Base-by-base conservation (phyloP, 805 yeast genomes). In the Candida maltosa region DNA sequence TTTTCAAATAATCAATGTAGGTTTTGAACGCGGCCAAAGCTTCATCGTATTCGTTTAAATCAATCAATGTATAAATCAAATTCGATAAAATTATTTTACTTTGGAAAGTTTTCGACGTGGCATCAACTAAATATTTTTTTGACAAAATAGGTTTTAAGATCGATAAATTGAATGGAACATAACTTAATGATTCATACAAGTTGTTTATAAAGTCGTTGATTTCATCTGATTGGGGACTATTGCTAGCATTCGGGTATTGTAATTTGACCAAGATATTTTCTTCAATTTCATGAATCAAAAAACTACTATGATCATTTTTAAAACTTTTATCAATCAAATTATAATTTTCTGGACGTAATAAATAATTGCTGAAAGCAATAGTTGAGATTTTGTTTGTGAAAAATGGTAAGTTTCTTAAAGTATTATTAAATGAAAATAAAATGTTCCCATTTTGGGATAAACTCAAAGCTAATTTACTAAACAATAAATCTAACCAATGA, bases 11-110 rank as follows among this genome's bases (percentile, higher is more conserved):
- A 15, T 48, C 41, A 6, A 51, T 44, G 39, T 56, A 67, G 1
- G 72, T 65, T 22, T 57, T 58, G 37, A 66, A 58, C 0, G 70
- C 70, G 6, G 69, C 69, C 34, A 60, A 49, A 1, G 73, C 73
- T 41, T 68, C 73, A 38, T 68, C 73, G 39, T 53, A 61, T 38
- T 67, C 70, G 6, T 51, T 45, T 32, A 55, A 43, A 12, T 60
- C 62, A 14, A 65, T 42, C 29, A 65, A 51, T 1, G 58, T 46
- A 29, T 54, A 47, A 18, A 67, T 56, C 28, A 58, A 52, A 34
- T 54, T 54, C 8, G 54, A 43, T 17, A 65, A 48, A n/a, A 67
- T 57, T 2, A 47, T 38, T 34, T 57, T 59, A 43, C 65, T 61
- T 38, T 66, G 72, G 41, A 58, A 68, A 1, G 71, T 56, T 29